Evolutionary conservation across 768 basidiomycete genomes (phyloP).

Genomic region (Rubroboletus satanas): DNA sequence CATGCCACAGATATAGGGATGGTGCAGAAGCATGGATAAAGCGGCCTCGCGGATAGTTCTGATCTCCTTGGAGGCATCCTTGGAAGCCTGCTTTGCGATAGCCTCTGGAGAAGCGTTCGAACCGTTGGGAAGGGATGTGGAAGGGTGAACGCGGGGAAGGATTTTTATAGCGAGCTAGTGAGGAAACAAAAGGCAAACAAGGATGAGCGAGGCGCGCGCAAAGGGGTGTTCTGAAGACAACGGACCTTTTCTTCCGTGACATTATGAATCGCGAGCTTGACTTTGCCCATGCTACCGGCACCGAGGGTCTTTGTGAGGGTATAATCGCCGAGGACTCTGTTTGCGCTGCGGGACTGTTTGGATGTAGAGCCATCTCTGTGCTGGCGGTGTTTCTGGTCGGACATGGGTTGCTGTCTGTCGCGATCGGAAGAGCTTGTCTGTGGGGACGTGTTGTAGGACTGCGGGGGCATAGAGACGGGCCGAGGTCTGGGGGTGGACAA

Average conservation of each 20-base stretch:
- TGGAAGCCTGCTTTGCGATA: slow-evolving; percentile 70
- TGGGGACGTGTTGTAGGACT: slow-evolving; percentile 39
- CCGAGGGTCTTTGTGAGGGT: slow-evolving; percentile 95
- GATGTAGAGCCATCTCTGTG: slow-evolving; percentile 32
- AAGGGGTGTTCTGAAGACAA: slow-evolving; percentile 6
- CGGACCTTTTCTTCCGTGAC: slow-evolving; percentile 88
- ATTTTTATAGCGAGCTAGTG: slow-evolving; percentile 96
- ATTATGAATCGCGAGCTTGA: slow-evolving; percentile 91
- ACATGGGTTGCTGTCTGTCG: slow-evolving; percentile 27
- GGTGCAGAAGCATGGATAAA: slow-evolving; percentile 91
- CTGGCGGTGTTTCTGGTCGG: slow-evolving; percentile 28
- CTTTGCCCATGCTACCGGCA: slow-evolving; percentile 98
- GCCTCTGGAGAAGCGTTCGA: slow-evolving; percentile 48
- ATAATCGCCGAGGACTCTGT: slow-evolving; percentile 85
- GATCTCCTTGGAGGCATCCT: slow-evolving; percentile 96
- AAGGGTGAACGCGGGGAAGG: slow-evolving; percentile 78
- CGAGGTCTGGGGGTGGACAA: slow-evolving; percentile 41
- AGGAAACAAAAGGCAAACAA: neutral
- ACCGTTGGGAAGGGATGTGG: slow-evolving; percentile 47
- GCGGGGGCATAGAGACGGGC: slow-evolving; percentile 75
- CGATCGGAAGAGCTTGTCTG: slow-evolving; percentile 32
- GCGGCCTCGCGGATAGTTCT: slow-evolving; percentile 95
- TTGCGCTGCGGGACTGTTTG: slow-evolving; percentile 34
- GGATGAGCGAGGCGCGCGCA: slow-evolving; percentile 7
- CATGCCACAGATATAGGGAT: slow-evolving; percentile 99